Evolutionary conservation across 352 stramenopile genomes (phyloP).

Genomic region (Pythium myriotylum): DNA sequence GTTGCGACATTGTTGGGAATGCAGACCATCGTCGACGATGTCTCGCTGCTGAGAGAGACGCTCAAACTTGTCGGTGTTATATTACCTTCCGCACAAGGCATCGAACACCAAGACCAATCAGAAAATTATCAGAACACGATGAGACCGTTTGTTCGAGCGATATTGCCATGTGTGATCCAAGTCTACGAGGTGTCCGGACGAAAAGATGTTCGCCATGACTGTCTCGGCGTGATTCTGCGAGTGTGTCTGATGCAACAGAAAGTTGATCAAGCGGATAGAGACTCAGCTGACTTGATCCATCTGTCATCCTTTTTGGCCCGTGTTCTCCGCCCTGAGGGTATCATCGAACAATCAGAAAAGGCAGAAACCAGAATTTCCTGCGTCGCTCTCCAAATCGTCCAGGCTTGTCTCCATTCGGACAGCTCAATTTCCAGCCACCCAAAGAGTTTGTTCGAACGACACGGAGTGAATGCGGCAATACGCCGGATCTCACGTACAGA

Average conservation of each 20-base stretch:
- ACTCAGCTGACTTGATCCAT: slow-evolving; percentile 37
- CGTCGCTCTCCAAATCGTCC: slow-evolving; percentile 55
- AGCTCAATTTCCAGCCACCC: neutral
- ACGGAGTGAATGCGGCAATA: slow-evolving; percentile 57
- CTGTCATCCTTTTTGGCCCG: slow-evolving; percentile 57
- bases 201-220: slow-evolving; percentile 56
- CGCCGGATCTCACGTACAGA: slow-evolving; percentile 42
- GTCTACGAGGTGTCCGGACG: slow-evolving; percentile 60
- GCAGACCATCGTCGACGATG: slow-evolving; percentile 45
- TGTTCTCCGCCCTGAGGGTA: slow-evolving; percentile 52
- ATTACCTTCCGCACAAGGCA: slow-evolving; percentile 41
- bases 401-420: slow-evolving; percentile 27
- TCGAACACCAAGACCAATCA: slow-evolving; percentile 25
- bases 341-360: slow-evolving; percentile 8
- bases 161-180: slow-evolving; percentile 49
- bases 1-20: slow-evolving; percentile 46
- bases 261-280: slow-evolving; percentile 22
- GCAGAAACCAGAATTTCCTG: slow-evolving; percentile 33
- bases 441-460: slow-evolving; percentile 49
- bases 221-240: slow-evolving; percentile 53
- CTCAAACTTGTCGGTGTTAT: slow-evolving; percentile 60
- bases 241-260: slow-evolving; percentile 42
- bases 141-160: slow-evolving; percentile 41
- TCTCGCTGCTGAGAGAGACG: slow-evolving; percentile 51
- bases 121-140: slow-evolving; percentile 25